A percentile compares a stretch with the other conserved stretches of the same genome.
These are phyloP conservation scores for Hibiscus tridactylites DNA, from an alignment of 345 rosid species.

Conservation along the genomic window DNA sequence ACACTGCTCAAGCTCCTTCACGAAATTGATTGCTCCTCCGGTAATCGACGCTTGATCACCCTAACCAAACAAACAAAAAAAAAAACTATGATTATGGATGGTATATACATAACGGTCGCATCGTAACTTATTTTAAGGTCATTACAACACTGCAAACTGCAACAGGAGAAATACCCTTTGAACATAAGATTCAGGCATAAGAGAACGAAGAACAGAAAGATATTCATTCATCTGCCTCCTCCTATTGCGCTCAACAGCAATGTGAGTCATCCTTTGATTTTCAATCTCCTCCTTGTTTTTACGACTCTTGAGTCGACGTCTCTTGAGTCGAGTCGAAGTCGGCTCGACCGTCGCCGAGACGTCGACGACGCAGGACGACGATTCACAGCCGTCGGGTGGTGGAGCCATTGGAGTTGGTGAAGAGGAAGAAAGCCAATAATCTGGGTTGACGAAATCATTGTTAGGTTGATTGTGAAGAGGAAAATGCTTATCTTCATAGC, in stretches of 20 bases:
- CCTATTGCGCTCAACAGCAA: constrained; percentile 94
- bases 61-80: constrained; percentile 12
- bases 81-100: background rate
- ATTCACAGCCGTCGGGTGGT: background rate
- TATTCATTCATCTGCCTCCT: constrained; percentile 92
- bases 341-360: constrained; percentile 7
- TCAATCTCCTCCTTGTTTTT: constrained; percentile 81
- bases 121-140: too few relatives aligned
- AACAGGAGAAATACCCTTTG: constrained; percentile 46
- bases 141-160: too few relatives aligned
- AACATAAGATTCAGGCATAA: constrained; percentile 84
- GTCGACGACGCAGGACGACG: background rate
- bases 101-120: too few relatives aligned
- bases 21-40: constrained; percentile 53
- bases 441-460: constrained; percentile 25
- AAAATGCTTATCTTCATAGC: constrained; percentile 23
- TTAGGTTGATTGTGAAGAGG: constrained; percentile 13
- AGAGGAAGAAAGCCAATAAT: constrained; percentile 21
- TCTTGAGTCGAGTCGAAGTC: constrained; percentile 28
- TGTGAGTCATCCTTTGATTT: constrained; percentile 94
- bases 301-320: constrained; percentile 52
- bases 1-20: constrained; percentile 44
- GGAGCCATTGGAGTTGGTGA: constrained; percentile 18
- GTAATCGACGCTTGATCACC: constrained; percentile 60
- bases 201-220: constrained; percentile 62